phyloP scores from a whole-genome alignment of 768 basidiomycete species.

The Termitomyces sp. region DNA sequence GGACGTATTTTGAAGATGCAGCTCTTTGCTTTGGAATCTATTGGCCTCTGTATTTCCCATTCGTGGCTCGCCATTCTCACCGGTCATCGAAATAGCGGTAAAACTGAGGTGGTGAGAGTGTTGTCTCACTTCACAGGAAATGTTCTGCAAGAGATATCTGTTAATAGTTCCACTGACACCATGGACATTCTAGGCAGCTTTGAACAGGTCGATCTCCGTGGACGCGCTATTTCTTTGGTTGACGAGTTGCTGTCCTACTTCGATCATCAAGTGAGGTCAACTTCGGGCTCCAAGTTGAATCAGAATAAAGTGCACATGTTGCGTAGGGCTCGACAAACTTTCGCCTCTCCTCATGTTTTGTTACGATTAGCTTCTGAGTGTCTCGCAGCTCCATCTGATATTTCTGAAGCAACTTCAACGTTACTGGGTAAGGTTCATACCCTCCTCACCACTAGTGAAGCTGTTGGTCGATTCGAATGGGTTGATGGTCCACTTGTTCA shows the following conservation, averaged over 20 bases:
- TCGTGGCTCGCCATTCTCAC: conserved; percentile 89
- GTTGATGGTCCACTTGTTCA: conserved; percentile 86
- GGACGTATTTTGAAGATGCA: conserved; percentile 56
- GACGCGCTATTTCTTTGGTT: conserved; percentile 30
- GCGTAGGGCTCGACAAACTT: conserved; percentile 13
- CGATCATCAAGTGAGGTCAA: conserved; percentile 32
- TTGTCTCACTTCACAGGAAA: conserved; percentile 71
- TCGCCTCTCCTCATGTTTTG: conserved; percentile 6
- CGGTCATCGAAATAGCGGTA: conserved; percentile 69
- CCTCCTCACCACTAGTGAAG: conserved; percentile 18
- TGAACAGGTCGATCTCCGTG: conserved; percentile 75
- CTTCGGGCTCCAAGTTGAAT: conserved; percentile 20
- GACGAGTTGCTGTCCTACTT: conserved; percentile 33
- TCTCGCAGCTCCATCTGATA: conserved; percentile 6
- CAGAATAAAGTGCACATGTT: conserved; percentile 16
- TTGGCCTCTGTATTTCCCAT: conserved; percentile 66
- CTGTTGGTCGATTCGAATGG: conserved; percentile 79
- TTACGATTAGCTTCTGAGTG: conserved; percentile 12
- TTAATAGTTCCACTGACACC: conserved; percentile 87
- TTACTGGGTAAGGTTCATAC: conserved; percentile 17
- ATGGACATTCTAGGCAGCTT: conserved; percentile 94
- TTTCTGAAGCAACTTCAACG: conserved; percentile 3
- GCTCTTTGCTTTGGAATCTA: conserved; percentile 62
- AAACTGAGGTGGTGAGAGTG: conserved; percentile 66
- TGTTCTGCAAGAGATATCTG: conserved; percentile 59